These are phyloP conservation scores for Coemansia sp. DNA, from an alignment of 192 early-diverging fungal genomes.

Conservation along the genomic window DNA sequence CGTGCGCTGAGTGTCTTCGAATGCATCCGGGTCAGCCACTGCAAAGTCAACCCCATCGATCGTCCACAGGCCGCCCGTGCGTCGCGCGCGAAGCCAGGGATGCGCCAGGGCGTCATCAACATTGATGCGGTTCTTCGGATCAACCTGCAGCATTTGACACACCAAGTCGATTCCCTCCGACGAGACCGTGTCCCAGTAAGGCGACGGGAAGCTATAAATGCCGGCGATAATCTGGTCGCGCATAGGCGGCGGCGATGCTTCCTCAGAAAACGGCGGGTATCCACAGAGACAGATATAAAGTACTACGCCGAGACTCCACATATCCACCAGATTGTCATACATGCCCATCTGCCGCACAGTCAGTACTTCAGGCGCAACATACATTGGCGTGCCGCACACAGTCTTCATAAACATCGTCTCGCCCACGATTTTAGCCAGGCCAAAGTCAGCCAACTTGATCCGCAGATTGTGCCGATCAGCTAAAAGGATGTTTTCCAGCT, in stretches of 20 bases:
- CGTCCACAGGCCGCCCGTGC: constrained; percentile 30
- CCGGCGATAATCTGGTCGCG: constrained; percentile 69
- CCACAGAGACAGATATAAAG: constrained; percentile 93
- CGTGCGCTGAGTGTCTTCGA: constrained; percentile 50
- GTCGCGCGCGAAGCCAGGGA: constrained; percentile 57
- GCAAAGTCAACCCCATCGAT: constrained; percentile 38
- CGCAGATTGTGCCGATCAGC: constrained; percentile 59
- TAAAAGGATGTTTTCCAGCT: constrained; percentile 81
- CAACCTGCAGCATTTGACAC: constrained; percentile 52
- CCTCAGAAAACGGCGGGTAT: constrained; percentile 81
- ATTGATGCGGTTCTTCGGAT: constrained; percentile 55
- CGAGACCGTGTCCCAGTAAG: constrained; percentile 79
- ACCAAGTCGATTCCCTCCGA: constrained; percentile 62
- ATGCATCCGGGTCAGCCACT: constrained; percentile 41
- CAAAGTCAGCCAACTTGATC: constrained; percentile 96
- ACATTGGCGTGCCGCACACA: constrained; percentile 91
- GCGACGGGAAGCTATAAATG: constrained; percentile 75
- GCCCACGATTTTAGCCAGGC: constrained; percentile 83
- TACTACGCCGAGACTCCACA: constrained; percentile 95
- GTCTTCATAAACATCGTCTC: constrained; percentile 73
- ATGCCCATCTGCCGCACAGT: constrained; percentile 69
- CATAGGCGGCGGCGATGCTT: constrained; percentile 62
- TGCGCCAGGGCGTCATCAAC: constrained; percentile 60
- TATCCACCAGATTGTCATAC: constrained; percentile 79
- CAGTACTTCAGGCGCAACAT: constrained; percentile 91